These are phyloP conservation scores for Colletotrichum agaves DNA, from an alignment of 2,329 filamentous ascomycete genomes.

Conservation along the genomic window DNA sequence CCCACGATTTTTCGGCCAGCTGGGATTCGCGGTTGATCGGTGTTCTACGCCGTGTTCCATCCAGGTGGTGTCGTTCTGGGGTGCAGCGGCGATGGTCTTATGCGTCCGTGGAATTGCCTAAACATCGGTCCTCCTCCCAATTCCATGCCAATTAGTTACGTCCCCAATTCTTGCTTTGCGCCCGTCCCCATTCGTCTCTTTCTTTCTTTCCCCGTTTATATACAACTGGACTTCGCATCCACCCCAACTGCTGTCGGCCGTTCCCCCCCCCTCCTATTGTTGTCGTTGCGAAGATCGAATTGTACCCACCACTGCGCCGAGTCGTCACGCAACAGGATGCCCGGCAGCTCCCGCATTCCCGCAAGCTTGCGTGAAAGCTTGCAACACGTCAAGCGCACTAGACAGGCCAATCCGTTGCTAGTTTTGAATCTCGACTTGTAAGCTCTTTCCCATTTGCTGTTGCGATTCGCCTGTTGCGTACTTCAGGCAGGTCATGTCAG, in stretches of 20 bases:
- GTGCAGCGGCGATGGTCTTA: slow-evolving; percentile 11
- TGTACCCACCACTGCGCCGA: slow-evolving; percentile 17
- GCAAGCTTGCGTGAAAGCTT: slow-evolving; percentile 76
- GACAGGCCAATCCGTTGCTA: slow-evolving; percentile 65
- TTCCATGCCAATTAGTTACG: slow-evolving; percentile 1
- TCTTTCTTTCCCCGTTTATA: slow-evolving; percentile 14
- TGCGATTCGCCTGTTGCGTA: not conserved
- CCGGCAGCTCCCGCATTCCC: slow-evolving; percentile 76
- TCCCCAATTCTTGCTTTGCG: slow-evolving; percentile 26
- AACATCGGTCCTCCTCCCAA: slow-evolving; percentile 16
- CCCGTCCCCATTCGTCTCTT: slow-evolving; percentile 18
- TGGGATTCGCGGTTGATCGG: slow-evolving; percentile 20
- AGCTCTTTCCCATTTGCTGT: slow-evolving; percentile 44
- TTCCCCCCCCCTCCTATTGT: not conserved
- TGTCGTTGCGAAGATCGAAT: slow-evolving; percentile 26
- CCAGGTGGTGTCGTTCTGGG: not conserved
- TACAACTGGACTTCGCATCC: slow-evolving; percentile 24
- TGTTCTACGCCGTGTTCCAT: slow-evolving; percentile 1
- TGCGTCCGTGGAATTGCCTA: not conserved
- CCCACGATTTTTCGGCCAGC: slow-evolving; percentile 36
- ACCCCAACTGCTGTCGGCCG: not conserved
- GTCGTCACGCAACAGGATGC: slow-evolving; percentile 53
- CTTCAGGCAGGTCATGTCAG: not conserved
- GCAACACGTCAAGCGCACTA: slow-evolving; percentile 67
- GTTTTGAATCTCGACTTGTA: slow-evolving; percentile 77